Percentiles rank a stretch among this genome's conserved stretches.
These are phyloP conservation scores for Cladosporium halotolerans DNA, from an alignment of 2,329 filamentous ascomycete genomes.

Conservation along the genomic window DNA sequence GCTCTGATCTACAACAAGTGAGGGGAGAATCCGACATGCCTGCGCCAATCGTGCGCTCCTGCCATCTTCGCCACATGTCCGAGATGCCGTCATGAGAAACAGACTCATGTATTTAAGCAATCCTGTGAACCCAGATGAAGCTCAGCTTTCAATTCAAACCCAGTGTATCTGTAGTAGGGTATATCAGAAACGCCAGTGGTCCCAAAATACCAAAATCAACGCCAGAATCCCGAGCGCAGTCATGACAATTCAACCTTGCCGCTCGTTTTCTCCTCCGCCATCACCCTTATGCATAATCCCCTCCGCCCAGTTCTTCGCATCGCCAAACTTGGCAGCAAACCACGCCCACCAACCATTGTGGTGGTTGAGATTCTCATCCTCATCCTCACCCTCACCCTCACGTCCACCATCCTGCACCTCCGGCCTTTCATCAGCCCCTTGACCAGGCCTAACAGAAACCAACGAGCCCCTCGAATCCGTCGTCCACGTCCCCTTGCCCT, in stretches of 20 bases:
- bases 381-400: constrained; percentile 13
- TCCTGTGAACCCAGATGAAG: too few relatives aligned
- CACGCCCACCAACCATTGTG: constrained; percentile 26
- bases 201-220: too few relatives aligned
- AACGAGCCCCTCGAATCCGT: not conserved
- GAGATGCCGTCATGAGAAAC: too few relatives aligned
- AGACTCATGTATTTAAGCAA: too few relatives aligned
- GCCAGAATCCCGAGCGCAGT: not conserved
- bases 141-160: too few relatives aligned
- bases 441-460: constrained; percentile 4
- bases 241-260: not conserved
- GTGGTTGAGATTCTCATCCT: constrained; percentile 15
- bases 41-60: too few relatives aligned
- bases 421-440: not conserved
- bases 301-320: constrained; percentile 28
- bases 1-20: too few relatives aligned
- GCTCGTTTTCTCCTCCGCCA: not conserved
- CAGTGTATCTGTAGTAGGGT: too few relatives aligned
- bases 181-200: too few relatives aligned
- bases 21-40: too few relatives aligned
- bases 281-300: constrained; percentile 17
- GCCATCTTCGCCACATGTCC: too few relatives aligned
- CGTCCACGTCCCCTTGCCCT: not conserved
- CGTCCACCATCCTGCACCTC: not conserved
- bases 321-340: constrained; percentile 27